Base-by-base conservation (phyloP, 1,284 basidiomycete genomes). In the Moesziomyces globuligerus region DNA sequence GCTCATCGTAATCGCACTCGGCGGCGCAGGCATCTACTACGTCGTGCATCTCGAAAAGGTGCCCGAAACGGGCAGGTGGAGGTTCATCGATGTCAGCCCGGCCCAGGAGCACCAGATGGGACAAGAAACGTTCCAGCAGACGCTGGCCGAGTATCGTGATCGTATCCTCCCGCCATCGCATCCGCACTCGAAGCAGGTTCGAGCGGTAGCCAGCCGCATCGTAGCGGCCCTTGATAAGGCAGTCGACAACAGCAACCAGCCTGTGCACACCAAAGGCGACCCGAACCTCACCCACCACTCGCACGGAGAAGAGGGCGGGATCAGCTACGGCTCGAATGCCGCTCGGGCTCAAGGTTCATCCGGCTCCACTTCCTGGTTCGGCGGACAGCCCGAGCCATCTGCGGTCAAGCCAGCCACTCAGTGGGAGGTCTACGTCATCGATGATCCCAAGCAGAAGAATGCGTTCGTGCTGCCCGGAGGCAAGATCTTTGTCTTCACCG, bases 401-500 rank as follows among this genome's bases (percentile, higher is more conserved):
- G 43, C 53, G 3, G 47, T 42, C 7, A 36, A 52, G n/a, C 41
- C 41, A 2, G 52, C 55, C 15, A 80, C 74, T 7, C 48, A 74
- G 68, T 91, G 90, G 89, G 86, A 91, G 72, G 86, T 96, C 0
- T 86, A 92, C 50, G 92, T 96, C 1, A 90, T 95, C 50, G 86
- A 92, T 65, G 90, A 94, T 74, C 84, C 84, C 25, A 87, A 86
- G 34, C 58, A 78, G 59, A 72, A 91, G 66, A 95, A 96, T 81
- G 93, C 94, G 0, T 88, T 90, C 80, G 92, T 91, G 4, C 83
- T 87, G 2, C 91, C 90, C 36, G 89, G 89, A 4, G 86, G 86
- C 18, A 88, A 88, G 70, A 90, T 96, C 67, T 88, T 94, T 48
- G 91, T 97, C 3, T 96, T 92, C 40, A 75, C 91, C 0, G 94